Evolutionary conservation across 2,329 filamentous ascomycete species (phyloP).

Genomic region (Basipetospora chlamydospora): DNA sequence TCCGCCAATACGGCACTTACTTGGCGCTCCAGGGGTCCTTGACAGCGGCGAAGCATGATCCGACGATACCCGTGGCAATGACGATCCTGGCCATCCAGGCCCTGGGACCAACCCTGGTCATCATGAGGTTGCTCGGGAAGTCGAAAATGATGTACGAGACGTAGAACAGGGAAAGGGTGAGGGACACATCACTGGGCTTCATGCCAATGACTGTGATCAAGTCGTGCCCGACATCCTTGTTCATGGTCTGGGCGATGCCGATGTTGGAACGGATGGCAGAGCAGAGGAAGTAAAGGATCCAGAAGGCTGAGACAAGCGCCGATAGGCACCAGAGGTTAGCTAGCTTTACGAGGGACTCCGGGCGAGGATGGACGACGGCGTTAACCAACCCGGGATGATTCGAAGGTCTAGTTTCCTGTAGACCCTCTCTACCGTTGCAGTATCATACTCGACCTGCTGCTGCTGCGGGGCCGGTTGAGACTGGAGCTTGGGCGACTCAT

Average conservation of each 20-base stretch:
- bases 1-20: conserved; percentile 23
- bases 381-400: conserved; percentile 40
- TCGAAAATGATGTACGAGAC: conserved; percentile 87
- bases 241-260: conserved; percentile 92
- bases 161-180: conserved; percentile 77
- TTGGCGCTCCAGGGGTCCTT: conserved; percentile 74
- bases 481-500: neutral
- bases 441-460: conserved; percentile 25
- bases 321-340: no score
- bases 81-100: conserved; percentile 91
- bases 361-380: neutral
- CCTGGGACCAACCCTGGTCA: conserved; percentile 72
- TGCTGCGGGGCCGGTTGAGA: neutral
- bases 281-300: conserved; percentile 82
- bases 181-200: conserved; percentile 63
- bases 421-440: conserved; percentile 37
- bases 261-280: conserved; percentile 87
- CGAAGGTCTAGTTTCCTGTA: conserved; percentile 43
- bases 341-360: no score
- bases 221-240: conserved; percentile 53
- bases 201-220: conserved; percentile 57
- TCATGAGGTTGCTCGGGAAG: conserved; percentile 73
- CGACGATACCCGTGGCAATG: conserved; percentile 71
- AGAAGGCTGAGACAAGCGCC: conserved; percentile 46
- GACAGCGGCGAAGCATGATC: conserved; percentile 70